Evolutionary conservation across 2,329 filamentous ascomycete genomes (phyloP).

Genomic region (Talaromyces sp.): DNA sequence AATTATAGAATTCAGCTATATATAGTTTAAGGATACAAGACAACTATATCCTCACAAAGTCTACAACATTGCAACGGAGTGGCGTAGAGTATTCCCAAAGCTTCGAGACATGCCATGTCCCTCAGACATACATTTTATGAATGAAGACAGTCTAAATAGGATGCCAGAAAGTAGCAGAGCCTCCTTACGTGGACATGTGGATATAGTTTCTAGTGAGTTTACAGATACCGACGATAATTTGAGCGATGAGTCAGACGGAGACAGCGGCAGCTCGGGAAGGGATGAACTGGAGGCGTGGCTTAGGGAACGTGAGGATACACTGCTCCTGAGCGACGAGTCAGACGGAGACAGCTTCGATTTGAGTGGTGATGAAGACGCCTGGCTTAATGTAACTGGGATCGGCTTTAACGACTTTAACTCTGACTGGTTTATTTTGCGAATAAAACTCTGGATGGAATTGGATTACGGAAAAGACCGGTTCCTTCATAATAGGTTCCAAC

Average conservation of each 20-base stretch:
- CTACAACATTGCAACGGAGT: neutral
- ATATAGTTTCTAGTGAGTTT: too few relatives aligned
- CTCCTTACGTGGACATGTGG: too few relatives aligned
- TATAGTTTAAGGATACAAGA: neutral
- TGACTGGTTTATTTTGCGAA: neutral
- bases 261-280: too few relatives aligned
- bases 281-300: too few relatives aligned
- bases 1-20: neutral
- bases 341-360: neutral
- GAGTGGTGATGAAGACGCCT: neutral
- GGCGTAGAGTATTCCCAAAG: slow-evolving; percentile 1
- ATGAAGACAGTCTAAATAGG: neutral
- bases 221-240: too few relatives aligned
- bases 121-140: neutral
- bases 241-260: neutral
- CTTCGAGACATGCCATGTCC: neutral
- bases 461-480: neutral
- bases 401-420: neutral
- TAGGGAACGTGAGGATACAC: too few relatives aligned
- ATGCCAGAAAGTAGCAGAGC: neutral
- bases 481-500: neutral
- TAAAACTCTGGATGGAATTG: neutral
- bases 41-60: neutral
- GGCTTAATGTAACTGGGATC: neutral
- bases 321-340: neutral